Conservation (phyloP, 345 rosid species). For the Gossypium australe region DNA sequence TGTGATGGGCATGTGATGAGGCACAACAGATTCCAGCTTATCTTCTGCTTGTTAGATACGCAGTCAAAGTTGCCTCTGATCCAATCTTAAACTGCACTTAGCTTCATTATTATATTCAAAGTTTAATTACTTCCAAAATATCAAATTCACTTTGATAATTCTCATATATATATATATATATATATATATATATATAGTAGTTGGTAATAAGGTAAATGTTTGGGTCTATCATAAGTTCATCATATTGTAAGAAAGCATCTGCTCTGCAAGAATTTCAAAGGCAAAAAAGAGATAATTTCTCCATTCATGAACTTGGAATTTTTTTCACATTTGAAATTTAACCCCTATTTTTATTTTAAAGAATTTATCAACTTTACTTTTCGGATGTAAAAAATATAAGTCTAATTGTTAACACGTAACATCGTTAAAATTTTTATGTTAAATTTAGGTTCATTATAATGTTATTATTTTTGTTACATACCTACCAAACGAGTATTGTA, state of each 20-base stretch:
- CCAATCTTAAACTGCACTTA: constrained; percentile 14
- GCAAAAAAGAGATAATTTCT: background rate
- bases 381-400: too few relatives aligned
- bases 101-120: constrained; percentile 10
- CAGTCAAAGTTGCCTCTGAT: constrained; percentile 14
- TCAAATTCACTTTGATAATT: background rate
- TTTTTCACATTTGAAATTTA: background rate
- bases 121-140: background rate
- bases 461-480: too few relatives aligned
- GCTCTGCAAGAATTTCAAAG: background rate
- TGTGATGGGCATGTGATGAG: constrained; percentile 27
- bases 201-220: background rate
- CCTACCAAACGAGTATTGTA: too few relatives aligned
- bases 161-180: too few relatives aligned
- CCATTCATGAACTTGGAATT: constrained; percentile 10
- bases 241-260: background rate
- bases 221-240: background rate
- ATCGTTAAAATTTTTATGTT: too few relatives aligned
- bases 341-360: too few relatives aligned
- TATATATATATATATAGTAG: background rate
- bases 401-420: too few relatives aligned
- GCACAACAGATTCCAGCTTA: constrained; percentile 28
- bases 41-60: background rate
- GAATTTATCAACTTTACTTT: too few relatives aligned
- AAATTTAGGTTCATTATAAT: too few relatives aligned